Percentiles rank a stretch among this genome's conserved stretches.
phyloP scores from a whole-genome alignment of 768 basidiomycete genomes.

The Serendipita sp. region DNA sequence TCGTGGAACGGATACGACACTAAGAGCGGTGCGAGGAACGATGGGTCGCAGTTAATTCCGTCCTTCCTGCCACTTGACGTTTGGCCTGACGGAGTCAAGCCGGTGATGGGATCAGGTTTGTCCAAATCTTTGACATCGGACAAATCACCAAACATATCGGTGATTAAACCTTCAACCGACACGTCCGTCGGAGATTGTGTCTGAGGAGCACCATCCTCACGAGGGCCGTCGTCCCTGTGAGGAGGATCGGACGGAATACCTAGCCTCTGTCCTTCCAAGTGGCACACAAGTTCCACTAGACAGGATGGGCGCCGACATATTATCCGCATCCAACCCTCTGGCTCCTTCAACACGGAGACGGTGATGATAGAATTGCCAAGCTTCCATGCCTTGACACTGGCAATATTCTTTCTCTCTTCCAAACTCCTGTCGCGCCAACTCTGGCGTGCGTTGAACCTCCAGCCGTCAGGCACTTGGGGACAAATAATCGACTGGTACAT shows the following conservation, averaged over 20 bases:
- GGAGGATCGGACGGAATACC: neutral
- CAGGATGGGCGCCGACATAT: constrained; percentile 77
- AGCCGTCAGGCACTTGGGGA: neutral
- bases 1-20: neutral
- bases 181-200: neutral
- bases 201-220: neutral
- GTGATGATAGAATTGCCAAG: constrained; percentile 73
- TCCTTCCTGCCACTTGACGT: neutral
- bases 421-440: neutral
- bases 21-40: neutral
- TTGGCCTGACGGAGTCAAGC: neutral
- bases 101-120: neutral
- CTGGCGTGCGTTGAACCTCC: neutral
- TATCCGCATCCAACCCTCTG: constrained; percentile 79
- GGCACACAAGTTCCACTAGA: constrained; percentile 65
- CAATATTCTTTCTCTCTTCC: neutral
- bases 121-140: neutral
- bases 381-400: constrained; percentile 53
- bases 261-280: constrained; percentile 34
- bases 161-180: neutral
- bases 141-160: neutral
- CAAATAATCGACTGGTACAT: neutral
- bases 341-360: constrained; percentile 47
- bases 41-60: neutral
- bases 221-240: neutral